Evolutionary conservation across 2,329 filamentous ascomycete genomes (phyloP).

Genomic region (Stagonosporopsis rhizophila): DNA sequence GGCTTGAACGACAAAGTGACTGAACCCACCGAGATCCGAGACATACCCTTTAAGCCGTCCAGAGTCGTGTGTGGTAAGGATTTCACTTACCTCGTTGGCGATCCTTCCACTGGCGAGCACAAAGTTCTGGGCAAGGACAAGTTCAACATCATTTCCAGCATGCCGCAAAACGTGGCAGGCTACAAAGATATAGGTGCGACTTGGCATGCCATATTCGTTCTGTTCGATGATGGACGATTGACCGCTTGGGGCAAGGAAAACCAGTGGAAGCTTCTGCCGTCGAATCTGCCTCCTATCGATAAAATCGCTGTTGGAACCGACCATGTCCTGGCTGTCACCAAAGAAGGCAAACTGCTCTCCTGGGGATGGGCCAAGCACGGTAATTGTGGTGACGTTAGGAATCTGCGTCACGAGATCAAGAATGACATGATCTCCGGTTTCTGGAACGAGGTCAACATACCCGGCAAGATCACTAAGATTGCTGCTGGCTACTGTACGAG

Average conservation of each 20-base stretch:
- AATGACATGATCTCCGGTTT: slow-evolving; percentile 41
- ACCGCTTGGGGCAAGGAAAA: slow-evolving; percentile 84
- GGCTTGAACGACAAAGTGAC: slow-evolving; percentile 52
- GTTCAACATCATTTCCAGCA: slow-evolving; percentile 67
- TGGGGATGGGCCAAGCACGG: slow-evolving; percentile 99
- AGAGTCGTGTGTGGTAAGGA: slow-evolving; percentile 82
- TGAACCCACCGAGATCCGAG: slow-evolving; percentile 29
- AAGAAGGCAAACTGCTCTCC: slow-evolving; percentile 71
- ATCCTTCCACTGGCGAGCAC: slow-evolving; percentile 64
- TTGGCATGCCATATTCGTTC: slow-evolving; percentile 82
- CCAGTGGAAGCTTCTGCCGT: slow-evolving; percentile 78
- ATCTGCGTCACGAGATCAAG: slow-evolving; percentile 21
- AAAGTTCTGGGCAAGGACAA: slow-evolving; percentile 77
- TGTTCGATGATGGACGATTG: slow-evolving; percentile 67
- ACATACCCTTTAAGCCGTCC: slow-evolving; percentile 66
- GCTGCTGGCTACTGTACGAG: slow-evolving; percentile 41
- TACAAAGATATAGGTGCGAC: slow-evolving; percentile 78
- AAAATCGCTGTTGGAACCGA: slow-evolving; percentile 86
- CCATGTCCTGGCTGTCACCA: slow-evolving; percentile 78
- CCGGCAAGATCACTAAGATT: slow-evolving; percentile 30
- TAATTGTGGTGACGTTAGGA: slow-evolving; percentile 73
- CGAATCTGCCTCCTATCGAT: slow-evolving; percentile 63
- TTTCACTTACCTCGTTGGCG: slow-evolving; percentile 76
- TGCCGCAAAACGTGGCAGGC: slow-evolving; percentile 60
- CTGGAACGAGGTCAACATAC: slow-evolving; percentile 39